Evolutionary conservation across 768 basidiomycete species (phyloP), one percentile per base, ranked within the genome.

Genomic region (Lactifluus echinatus): DNA sequence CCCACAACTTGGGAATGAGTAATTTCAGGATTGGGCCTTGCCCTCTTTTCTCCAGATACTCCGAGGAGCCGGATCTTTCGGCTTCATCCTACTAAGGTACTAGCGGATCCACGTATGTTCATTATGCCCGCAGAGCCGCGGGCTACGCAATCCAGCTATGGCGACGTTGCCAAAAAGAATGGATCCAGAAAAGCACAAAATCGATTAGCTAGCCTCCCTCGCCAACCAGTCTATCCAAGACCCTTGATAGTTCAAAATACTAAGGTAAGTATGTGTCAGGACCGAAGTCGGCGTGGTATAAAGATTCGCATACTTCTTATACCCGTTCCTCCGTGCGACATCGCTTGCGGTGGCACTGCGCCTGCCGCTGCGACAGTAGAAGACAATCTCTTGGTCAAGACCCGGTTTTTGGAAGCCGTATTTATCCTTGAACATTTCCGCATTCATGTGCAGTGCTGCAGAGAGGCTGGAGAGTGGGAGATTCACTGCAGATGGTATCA

Each of bases 221-320:
- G 74, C 72, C 12, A 80, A 78, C 92, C 92, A 95, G 63, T 94
- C 89, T 52, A 90, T 69, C 89, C 90, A 95, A 19, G 88, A 90
- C 8, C 92, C 92, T 62, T 79, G 80, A 68, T 92, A 95, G 66
- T 93, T 93, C 56, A 82, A 69, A 48, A 63, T 56, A 46, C 63
- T 63, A 31, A 15, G n/a, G 36, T 1, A 37, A 11, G 46, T 2
- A 12, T 8, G 21, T 28, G 33, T 45, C 17, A 53, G 19, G 5
- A 28, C 6, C 10, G 1, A 14, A 24, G 15, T 31, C 17, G 12
- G 19, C n/a, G 17, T 6, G n/a, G 15, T 19, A 31, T 17, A 17
- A n/a, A 19, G n/a, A 34, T 8, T 19, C 19, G 39, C 68, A 42
- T 54, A 73, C 73, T 75, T 74, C 34, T 64, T 71, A 62, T 70